These are phyloP conservation scores for Fragilaria radians DNA, from an alignment of 108 stramenopile genomes.

Conservation along the genomic window DNA sequence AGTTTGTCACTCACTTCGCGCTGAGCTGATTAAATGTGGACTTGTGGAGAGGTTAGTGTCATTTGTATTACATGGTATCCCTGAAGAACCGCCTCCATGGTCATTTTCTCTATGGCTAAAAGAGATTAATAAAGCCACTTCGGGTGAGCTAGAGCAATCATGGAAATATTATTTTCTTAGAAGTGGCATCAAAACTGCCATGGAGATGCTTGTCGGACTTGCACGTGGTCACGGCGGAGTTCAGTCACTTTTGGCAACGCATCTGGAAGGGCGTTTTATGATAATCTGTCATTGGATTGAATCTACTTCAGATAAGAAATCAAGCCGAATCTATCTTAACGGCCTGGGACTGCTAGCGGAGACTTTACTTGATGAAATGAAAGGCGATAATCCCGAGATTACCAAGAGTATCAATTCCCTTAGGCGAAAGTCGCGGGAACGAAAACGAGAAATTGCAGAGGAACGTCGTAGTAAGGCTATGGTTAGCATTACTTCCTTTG, in stretches of 20 bases:
- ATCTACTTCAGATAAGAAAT: conserved; percentile 64
- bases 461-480: conserved; percentile 63
- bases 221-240: conserved; percentile 48
- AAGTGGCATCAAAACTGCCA: conserved; percentile 46
- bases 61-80: conserved; percentile 47
- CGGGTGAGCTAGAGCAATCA: conserved; percentile 4
- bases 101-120: conserved; percentile 62
- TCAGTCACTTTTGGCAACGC: conserved; percentile 26
- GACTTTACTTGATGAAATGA: conserved; percentile 69
- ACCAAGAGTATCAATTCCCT: conserved; percentile 29
- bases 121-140: neutral
- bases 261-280: conserved; percentile 21
- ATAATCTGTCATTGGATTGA: conserved; percentile 78
- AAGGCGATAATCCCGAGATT: conserved; percentile 33
- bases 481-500: conserved; percentile 47
- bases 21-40: conserved; percentile 53
- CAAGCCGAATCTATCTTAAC: conserved; percentile 33
- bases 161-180: conserved; percentile 60
- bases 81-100: conserved; percentile 67
- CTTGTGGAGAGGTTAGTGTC: conserved; percentile 44
- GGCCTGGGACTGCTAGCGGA: conserved; percentile 70
- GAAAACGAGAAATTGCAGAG: conserved; percentile 77
- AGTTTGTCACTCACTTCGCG: conserved; percentile 66
- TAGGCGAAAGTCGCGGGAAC: conserved; percentile 54
- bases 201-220: conserved; percentile 62